Evolutionary conservation across 2,329 filamentous ascomycete genomes (phyloP).

Genomic region (Sclerotinia trifoliorum): DNA sequence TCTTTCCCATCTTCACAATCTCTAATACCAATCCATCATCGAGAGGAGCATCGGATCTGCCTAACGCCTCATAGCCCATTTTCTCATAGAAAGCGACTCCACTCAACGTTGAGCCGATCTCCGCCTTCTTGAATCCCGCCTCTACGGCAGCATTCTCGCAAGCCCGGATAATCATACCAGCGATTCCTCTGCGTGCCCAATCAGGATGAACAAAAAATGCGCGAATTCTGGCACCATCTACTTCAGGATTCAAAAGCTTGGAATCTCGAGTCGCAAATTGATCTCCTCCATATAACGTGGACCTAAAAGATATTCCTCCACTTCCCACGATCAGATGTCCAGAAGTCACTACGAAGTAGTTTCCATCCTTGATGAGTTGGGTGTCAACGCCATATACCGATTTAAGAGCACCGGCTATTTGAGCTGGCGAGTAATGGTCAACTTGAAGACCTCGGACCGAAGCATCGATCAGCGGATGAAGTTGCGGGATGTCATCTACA

Average conservation of each 20-base stretch:
- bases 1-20: constrained; percentile 28
- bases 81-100: constrained; percentile 27
- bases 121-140: constrained; percentile 25
- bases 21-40: constrained; percentile 26
- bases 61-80: constrained; percentile 25
- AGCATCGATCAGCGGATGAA: constrained; percentile 25
- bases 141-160: constrained; percentile 26
- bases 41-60: constrained; percentile 21
- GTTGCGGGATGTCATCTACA: constrained; percentile 25
- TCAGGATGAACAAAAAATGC: constrained; percentile 30
- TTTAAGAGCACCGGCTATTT: constrained; percentile 26
- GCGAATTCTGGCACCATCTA: constrained; percentile 27
- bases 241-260: constrained; percentile 21
- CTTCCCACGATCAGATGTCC: constrained; percentile 21
- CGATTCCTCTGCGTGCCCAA: constrained; percentile 24
- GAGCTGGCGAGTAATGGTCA: constrained; percentile 21
- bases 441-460: constrained; percentile 28
- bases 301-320: constrained; percentile 28
- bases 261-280: constrained; percentile 25
- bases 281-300: constrained; percentile 28
- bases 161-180: constrained; percentile 20
- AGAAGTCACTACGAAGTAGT: constrained; percentile 26
- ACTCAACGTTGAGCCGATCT: constrained; percentile 27
- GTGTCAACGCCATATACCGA: constrained; percentile 28
- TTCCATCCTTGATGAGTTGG: constrained; percentile 25